These are phyloP conservation scores for Blastobotrys chiropterorum DNA, from an alignment of 805 yeast species.

Conservation along the genomic window DNA sequence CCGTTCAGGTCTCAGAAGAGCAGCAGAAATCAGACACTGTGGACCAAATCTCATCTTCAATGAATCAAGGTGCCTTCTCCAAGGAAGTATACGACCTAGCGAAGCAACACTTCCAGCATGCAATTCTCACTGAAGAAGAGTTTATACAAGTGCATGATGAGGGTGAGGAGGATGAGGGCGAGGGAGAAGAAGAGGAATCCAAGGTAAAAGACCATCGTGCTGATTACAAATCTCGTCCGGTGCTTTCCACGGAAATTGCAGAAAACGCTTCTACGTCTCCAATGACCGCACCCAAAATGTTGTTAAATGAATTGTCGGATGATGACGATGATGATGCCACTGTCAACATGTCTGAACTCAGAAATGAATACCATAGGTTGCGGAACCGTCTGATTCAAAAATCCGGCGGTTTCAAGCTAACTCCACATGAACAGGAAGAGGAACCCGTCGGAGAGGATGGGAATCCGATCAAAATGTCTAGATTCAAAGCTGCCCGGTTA, in stretches of 20 bases:
- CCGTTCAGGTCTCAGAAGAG: conserved; percentile 5
- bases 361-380: conserved; percentile 49
- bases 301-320: conserved; percentile 15
- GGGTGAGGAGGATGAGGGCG: conserved; percentile 21
- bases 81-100: conserved; percentile 18
- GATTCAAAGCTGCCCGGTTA: conserved; percentile 54
- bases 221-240: not conserved
- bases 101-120: conserved; percentile 12
- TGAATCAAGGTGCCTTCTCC: not conserved
- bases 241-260: not conserved
- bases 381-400: conserved; percentile 45
- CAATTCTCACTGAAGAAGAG: conserved; percentile 19
- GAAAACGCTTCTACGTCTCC: conserved; percentile 26
- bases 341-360: conserved; percentile 41
- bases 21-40: conserved; percentile 1
- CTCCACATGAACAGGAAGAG: conserved; percentile 46
- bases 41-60: not conserved
- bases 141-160: conserved; percentile 19
- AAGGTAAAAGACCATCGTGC: not conserved
- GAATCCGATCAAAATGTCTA: conserved; percentile 51
- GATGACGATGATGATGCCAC: conserved; percentile 30
- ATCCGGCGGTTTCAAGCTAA: conserved; percentile 42
- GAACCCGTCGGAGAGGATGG: conserved; percentile 68
- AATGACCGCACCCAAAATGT: conserved; percentile 31
- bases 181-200: conserved; percentile 16